These are phyloP conservation scores for Leucogyrophana mollusca DNA, from an alignment of 768 basidiomycete species.

Conservation along the genomic window DNA sequence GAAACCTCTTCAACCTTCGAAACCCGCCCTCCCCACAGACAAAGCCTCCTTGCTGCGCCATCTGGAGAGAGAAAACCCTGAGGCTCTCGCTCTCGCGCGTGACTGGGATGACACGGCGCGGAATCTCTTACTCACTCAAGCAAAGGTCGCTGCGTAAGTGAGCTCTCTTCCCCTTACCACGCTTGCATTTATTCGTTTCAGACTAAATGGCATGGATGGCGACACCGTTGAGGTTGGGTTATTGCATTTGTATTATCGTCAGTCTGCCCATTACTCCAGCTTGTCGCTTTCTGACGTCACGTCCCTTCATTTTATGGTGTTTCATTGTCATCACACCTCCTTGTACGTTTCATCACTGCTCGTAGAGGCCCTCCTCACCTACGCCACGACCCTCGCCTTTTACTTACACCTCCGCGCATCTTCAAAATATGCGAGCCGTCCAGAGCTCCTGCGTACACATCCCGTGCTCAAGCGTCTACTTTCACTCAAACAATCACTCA, in stretches of 20 bases:
- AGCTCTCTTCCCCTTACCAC: not conserved
- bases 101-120: slow-evolving; percentile 78
- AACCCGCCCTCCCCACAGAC: slow-evolving; percentile 45
- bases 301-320: too few relatives aligned
- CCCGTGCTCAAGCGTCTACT: slow-evolving; percentile 78
- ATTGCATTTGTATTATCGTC: slow-evolving; percentile 87
- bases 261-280: slow-evolving; percentile 30
- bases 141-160: slow-evolving; percentile 55
- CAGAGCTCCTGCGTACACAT: slow-evolving; percentile 61
- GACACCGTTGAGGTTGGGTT: slow-evolving; percentile 66
- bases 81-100: slow-evolving; percentile 74
- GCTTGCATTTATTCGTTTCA: slow-evolving; percentile 22
- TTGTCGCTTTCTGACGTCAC: not conserved
- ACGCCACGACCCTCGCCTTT: slow-evolving; percentile 87
- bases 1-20: slow-evolving; percentile 2
- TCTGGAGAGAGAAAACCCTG: slow-evolving; percentile 74
- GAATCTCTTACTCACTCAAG: slow-evolving; percentile 49
- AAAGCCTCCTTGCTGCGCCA: slow-evolving; percentile 59
- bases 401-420: slow-evolving; percentile 84
- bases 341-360: slow-evolving; percentile 6
- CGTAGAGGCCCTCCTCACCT: slow-evolving; percentile 85
- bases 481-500: slow-evolving; percentile 77
- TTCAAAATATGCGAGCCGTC: slow-evolving; percentile 59
- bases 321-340: not conserved
- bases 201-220: slow-evolving; percentile 45